These are phyloP conservation scores for Saccharomycopsis babjevae DNA, from an alignment of 805 yeast genomes.

Conservation along the genomic window DNA sequence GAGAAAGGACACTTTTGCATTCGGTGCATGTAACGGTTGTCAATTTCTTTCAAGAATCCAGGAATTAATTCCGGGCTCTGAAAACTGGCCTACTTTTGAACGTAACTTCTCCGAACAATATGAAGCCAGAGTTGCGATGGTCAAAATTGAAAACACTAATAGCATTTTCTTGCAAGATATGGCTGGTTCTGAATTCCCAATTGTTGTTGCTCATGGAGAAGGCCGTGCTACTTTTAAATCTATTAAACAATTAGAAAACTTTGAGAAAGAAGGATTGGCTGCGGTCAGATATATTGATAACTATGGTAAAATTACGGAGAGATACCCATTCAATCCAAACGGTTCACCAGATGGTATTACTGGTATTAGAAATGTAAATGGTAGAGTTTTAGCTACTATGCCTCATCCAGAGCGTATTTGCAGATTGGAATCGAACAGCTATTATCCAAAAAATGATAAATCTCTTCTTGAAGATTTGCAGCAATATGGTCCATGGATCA, in stretches of 20 bases:
- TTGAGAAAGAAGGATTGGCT: slow-evolving; percentile 43
- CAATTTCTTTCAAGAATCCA: slow-evolving; percentile 87
- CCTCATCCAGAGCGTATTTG: slow-evolving; percentile 97
- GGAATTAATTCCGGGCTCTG: slow-evolving; percentile 84
- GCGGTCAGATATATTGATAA: slow-evolving; percentile 83
- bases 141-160: slow-evolving; percentile 53
- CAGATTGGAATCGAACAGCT: slow-evolving; percentile 82
- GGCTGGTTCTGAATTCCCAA: slow-evolving; percentile 90
- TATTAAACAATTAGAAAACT: slow-evolving; percentile 35
- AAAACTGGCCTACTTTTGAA: slow-evolving; percentile 92
- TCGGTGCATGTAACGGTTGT: slow-evolving; percentile 98
- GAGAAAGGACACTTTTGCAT: slow-evolving; percentile 86
- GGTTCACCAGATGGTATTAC: slow-evolving; percentile 92
- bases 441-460: slow-evolving; percentile 50
- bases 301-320: slow-evolving; percentile 73
- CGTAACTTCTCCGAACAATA: slow-evolving; percentile 88
- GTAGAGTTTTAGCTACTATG: slow-evolving; percentile 96
- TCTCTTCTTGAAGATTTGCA: slow-evolving; percentile 54
- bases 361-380: slow-evolving; percentile 82
- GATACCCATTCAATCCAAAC: slow-evolving; percentile 91
- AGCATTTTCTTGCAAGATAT: slow-evolving; percentile 75
- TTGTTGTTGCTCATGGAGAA: slow-evolving; percentile 98
- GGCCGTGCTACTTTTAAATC: slow-evolving; percentile 73
- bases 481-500: slow-evolving; percentile 90
- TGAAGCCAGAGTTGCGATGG: slow-evolving; percentile 89